Conservation (phyloP, 225 moss, liverwort and hornwort species). For the Pseudoscleropodium purum region DNA sequence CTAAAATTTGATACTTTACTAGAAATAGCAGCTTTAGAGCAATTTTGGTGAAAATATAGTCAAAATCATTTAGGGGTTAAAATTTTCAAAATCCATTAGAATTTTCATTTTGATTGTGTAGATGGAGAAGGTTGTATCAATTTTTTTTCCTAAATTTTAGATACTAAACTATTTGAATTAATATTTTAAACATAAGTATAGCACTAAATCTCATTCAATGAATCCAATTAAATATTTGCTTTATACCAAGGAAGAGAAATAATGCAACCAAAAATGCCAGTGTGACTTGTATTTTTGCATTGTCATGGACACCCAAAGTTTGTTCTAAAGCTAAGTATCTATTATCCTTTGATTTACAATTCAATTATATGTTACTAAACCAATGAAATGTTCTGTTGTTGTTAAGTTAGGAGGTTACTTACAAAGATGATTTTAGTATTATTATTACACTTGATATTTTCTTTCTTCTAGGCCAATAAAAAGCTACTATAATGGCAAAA, state of each 20-base stretch:
- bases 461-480: not conserved
- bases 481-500: not conserved
- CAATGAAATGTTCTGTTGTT: not conserved
- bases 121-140: not conserved
- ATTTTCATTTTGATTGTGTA: not conserved
- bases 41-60: too few species aligned
- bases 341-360: not conserved
- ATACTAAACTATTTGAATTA: not conserved
- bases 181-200: not conserved
- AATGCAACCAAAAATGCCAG: not conserved
- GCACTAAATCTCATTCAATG: not conserved
- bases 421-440: not conserved
- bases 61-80: not conserved
- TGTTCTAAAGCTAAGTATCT: not conserved
- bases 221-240: not conserved
- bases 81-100: not conserved
- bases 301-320: fast-evolving
- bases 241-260: not conserved
- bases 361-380: not conserved
- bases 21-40: too few species aligned
- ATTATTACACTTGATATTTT: not conserved
- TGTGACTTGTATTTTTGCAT: not conserved
- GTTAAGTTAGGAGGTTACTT: not conserved
- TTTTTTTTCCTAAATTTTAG: not conserved
- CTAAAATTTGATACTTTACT: too few species aligned